Base-by-base conservation (phyloP, 2,329 filamentous ascomycete genomes). In the Mycosphaerella sp. region DNA sequence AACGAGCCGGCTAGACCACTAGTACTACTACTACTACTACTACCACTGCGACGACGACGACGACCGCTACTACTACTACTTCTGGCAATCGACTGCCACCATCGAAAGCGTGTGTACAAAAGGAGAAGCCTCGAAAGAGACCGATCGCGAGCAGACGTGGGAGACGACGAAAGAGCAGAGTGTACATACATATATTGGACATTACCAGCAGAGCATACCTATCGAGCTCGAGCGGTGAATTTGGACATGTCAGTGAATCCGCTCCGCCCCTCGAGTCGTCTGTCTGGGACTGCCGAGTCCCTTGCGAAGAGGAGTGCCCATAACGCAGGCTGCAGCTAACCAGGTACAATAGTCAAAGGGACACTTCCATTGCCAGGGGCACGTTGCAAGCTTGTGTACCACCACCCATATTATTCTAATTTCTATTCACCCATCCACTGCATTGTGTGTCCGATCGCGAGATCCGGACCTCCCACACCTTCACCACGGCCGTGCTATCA, bases 401-500 rank as follows among this genome's bases (percentile, higher is more conserved):
- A 49, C 44, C 28, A n/a, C n/a, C n/a, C n/a, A n/a, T n/a, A n/a
- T n/a, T 25, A 25, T 52, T 54, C 35, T 53, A 59, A 54, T 56
- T 42, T 32, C 44, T 40, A 44, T 47, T 48, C 36, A 48, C 49
- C 32, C 25, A 41, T 27, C 6, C 18, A 43, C 14, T 35, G 47
- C 27, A 18, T 21, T 45, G 35, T 41, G 41, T 44, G 57, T 59
- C 55, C 57, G 57, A 59, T 61, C 52, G 53, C 13, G 35, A 51
- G 44, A 57, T 41, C 55, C 53, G 58, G 61, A 57, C 60, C 50
- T 52, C 35, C 44, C 49, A 54, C 42, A 51, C 48, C 57, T 41
- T 80, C 85, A 89, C 80, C 80, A 90, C 86, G 86, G 86, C 86
- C 78, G 82, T 87, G 70, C 75, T 89, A 76, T 86, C 85, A 72